Base-by-base conservation (phyloP, 352 stramenopile species). In the Globisporangium nodosum region DNA sequence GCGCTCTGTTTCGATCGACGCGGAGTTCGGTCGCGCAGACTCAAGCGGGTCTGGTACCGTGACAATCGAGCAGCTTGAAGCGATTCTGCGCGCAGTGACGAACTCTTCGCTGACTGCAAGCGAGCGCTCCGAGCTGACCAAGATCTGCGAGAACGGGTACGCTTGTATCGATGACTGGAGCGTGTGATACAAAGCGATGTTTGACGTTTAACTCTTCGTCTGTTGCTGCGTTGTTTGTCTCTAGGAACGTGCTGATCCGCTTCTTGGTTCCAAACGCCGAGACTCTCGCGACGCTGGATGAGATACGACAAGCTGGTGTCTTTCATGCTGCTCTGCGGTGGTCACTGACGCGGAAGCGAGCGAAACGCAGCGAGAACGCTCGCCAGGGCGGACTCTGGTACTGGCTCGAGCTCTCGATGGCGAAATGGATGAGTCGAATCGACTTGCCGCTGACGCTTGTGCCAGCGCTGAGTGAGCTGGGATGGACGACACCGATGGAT, bases 341-440 rank as follows among this genome's bases (percentile, higher is more conserved):
- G 65, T 31, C 37, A 21, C 39, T 81, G 48, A 61, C 37, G 31
- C 56, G 42, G 5, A 68, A 64, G 40, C 73, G 70, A 52, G 20
- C 45, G 8, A 60, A 56, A 9, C 54, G 59, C 39, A 72, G 69
- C 48, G 37, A 53, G 27, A 56, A 40, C 1, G 68, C 64, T 27
- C 64, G 48, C 24, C n/a, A 55, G 30, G 69, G 67, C 24, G 64
- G 69, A 4, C 56, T 81, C 11, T 76, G 74, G 63, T 58, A 61
- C 53, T 81, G 71, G 71, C 50, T 83, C 9, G 69, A 76, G 16
- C 42, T 77, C 6, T 57, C 74, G 2, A 80, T 77, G 71, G 3
- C 20, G 1, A 58, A 62, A 53, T 83, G 74, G 74, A n/a, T 77
- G 11, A 5, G 56, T 5, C 50, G 54, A 48, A 49, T 73, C 0